These are phyloP conservation scores for Thraustotheca clavata DNA, from an alignment of 352 stramenopile genomes.

Conservation along the genomic window DNA sequence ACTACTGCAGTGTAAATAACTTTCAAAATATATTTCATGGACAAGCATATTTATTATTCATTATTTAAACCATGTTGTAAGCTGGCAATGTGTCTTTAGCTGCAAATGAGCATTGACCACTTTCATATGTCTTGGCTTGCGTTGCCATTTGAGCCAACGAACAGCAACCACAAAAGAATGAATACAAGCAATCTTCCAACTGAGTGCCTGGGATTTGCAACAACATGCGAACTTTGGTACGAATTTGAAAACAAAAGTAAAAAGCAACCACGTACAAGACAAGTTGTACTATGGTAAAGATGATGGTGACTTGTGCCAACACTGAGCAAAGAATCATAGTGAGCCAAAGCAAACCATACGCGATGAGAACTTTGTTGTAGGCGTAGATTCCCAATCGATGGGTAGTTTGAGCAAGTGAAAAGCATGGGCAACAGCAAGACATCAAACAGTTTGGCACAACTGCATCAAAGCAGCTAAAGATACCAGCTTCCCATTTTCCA, in stretches of 20 bases:
- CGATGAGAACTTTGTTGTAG: constrained; percentile 22
- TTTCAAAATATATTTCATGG: not conserved
- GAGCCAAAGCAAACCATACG: constrained; percentile 26
- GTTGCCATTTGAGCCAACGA: constrained; percentile 40
- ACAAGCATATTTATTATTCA: too few species aligned
- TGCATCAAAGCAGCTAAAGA: constrained; percentile 24
- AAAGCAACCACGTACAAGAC: constrained; percentile 31
- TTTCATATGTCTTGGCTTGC: constrained; percentile 39
- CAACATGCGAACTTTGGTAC: constrained; percentile 37
- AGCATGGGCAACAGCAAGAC: constrained; percentile 31
- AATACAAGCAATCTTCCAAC: constrained; percentile 30
- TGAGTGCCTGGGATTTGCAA: constrained; percentile 40
- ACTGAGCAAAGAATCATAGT: constrained; percentile 15
- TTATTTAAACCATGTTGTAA: constrained; percentile 25
- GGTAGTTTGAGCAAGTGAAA: constrained; percentile 55
- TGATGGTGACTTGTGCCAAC: constrained; percentile 38
- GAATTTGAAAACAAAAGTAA: constrained; percentile 30
- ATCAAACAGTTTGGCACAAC: constrained; percentile 29
- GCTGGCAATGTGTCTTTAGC: constrained; percentile 34
- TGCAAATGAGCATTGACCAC: constrained; percentile 25
- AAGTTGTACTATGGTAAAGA: constrained; percentile 35
- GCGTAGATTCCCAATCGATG: not conserved
- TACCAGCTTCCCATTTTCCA: constrained; percentile 28
- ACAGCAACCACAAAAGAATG: constrained; percentile 36
- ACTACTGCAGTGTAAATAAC: too few species aligned